These are phyloP conservation scores for Aquilaria yunnanensis DNA, from an alignment of 345 rosid genomes.

Conservation along the genomic window DNA sequence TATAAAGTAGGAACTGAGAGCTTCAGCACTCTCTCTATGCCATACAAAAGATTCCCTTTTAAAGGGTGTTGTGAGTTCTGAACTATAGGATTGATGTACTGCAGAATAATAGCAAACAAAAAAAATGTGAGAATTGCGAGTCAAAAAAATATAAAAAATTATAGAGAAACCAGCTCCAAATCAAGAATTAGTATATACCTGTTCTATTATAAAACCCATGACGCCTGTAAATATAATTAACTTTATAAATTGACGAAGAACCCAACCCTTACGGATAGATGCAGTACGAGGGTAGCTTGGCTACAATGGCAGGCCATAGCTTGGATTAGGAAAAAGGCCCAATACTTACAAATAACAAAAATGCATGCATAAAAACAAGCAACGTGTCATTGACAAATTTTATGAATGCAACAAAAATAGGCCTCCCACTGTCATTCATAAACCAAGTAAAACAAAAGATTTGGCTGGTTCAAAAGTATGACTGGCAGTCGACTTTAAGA, in stretches of 20 bases:
- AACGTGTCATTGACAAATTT: too few species aligned
- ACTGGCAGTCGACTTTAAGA: too few species aligned
- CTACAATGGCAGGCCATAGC: constrained; percentile 28
- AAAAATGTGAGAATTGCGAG: constrained; percentile 14
- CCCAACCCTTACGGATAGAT: constrained; percentile 74
- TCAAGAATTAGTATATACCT: constrained; percentile 38
- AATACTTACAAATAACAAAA: too few species aligned
- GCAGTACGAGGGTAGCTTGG: constrained; percentile 74
- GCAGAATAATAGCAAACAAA: constrained; percentile 31
- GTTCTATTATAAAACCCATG: constrained; percentile 94
- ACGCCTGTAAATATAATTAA: constrained; percentile 78
- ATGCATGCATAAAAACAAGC: too few species aligned
- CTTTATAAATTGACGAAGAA: constrained; percentile 71
- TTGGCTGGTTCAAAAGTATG: too few species aligned
- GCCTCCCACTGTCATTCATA: too few species aligned
- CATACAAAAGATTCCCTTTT: constrained; percentile 80
- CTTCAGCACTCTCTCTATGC: constrained; percentile 91
- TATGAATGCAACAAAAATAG: too few species aligned
- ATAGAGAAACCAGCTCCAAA: constrained; percentile 9
- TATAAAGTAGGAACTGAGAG: constrained; percentile 92
- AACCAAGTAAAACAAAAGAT: too few species aligned
- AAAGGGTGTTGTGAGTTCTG: constrained; percentile 93
- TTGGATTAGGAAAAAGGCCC: too few species aligned
- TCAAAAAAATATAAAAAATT: neutral
- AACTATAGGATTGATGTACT: constrained; percentile 97